Evolutionary conservation across 345 rosid genomes (phyloP), one percentile per base, ranked within the genome.

Genomic region (Anastatica hierochuntica): DNA sequence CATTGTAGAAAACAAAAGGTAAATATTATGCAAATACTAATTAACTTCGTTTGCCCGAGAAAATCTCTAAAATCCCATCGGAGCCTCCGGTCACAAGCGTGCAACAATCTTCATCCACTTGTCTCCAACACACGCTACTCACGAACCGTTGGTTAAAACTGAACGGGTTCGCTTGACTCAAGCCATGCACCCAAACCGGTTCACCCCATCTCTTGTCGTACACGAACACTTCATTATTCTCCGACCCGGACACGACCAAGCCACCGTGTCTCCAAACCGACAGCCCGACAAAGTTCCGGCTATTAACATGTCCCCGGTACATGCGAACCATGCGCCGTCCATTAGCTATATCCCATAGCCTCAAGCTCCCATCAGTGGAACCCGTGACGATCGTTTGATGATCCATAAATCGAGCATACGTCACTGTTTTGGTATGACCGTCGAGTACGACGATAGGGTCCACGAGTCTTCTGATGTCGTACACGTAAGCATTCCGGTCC

Each of bases 91-190:
- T 84, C 6, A 84, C 76, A 3, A 90, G 78, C 4, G 76, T 73
- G 66, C 90, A 82, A 43, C 49, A 46, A 2, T 86, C 90, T n/a
- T 72, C 86, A 3, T 40, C 74, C 8, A 53, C 77, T 77, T 79
- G 95, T 60, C 80, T 79, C 94, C 85, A 86, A 54, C 87, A 79
- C 56, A 90, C 94, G 44, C 97, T 78, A 42, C 84, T 90, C 9
- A 85, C 84, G 26, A 85, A 79, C 64, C 76, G 75, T 5, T 43
- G 14, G 4, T 52, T 72, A 4, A 21, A 10, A n/a, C 72, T 49
- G 2, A 17, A 31, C 37, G 35, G 23, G 50, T 21, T 39, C 18
- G 10, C 5, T 30, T 55, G 49, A 44, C 64, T 70, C 20, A 77
- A 70, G 35, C 73, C 77, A 19, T 60, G 74, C 47, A 66, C 74